Evolutionary conservation across 2,329 filamentous ascomycete genomes (phyloP), one percentile per base, ranked within the genome.

Genomic region (Aspergillus brasiliensis): DNA sequence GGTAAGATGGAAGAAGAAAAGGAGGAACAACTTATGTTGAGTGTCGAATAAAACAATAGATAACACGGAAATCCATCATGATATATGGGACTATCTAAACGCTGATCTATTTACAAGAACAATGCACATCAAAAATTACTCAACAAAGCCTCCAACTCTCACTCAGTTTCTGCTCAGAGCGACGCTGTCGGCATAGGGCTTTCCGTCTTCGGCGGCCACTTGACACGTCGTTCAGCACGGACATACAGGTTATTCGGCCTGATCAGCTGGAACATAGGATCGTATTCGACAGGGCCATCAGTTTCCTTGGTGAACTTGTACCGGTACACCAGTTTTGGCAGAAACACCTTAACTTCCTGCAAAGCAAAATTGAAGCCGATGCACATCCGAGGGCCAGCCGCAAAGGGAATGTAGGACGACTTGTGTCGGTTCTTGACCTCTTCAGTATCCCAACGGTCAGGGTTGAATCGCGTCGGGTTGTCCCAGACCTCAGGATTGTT

Each of bases 311-410:
- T 71, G 60, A 86, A 88, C 57, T 83, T 75, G 68, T 88, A 88
- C 7, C 86, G 77, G 59, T 81, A 88, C 2, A 88, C 71, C 38
- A 88, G 73, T 75, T 87, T 84, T 1, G 81, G 77, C 62, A 88
- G 34, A 34, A 75, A 71, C 15, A 86, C 77, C 75, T 87, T 87
- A 60, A 87, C 78, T 71, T 88, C 85, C 60, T 83, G 80, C 6
- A 88, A 74, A 0, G 85, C 86, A 70, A 88, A 87, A 72, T 87
- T 88, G 79, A 87, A 88, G 0, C 86, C 86, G 57, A 88, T 84
- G 62, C 86, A 88, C 74, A 81, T 82, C 1, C 86, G 76, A 0
- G 78, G 81, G 0, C 86, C 86, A 0, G 80, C 75, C 0, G 82
- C 85, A 62, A 88, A 89, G 0, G 86, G 86, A 3, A 84, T 76